Conservation (phyloP, 345 rosid species). For the Carallia brachiata region DNA sequence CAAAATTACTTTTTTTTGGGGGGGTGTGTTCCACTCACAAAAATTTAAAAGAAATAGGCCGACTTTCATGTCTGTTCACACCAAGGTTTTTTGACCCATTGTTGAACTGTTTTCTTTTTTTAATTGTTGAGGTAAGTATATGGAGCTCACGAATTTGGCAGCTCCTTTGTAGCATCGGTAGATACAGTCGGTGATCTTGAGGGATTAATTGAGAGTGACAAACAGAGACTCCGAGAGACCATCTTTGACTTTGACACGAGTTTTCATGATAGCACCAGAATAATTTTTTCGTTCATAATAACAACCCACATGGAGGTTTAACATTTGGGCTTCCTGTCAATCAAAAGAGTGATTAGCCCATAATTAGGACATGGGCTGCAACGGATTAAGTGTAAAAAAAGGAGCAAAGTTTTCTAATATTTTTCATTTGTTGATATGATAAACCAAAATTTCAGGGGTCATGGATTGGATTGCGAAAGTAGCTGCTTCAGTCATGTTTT, state of each 20-base stretch:
- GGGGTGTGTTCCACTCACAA: neutral
- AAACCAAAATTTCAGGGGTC: no score
- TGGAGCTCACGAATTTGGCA: neutral
- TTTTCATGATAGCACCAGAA: no score
- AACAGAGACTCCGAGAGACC: neutral
- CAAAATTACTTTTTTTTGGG: no score
- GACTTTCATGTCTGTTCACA: neutral
- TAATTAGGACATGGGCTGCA: neutral
- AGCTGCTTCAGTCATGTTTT: no score
- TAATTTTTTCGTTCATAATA: no score
- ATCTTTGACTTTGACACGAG: constrained; percentile 7
- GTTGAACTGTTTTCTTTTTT: no score
- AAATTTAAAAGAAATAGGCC: neutral
- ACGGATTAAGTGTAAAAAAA: no score
- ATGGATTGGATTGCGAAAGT: no score
- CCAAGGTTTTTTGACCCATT: neutral
- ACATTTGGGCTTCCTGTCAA: neutral
- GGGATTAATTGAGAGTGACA: neutral
- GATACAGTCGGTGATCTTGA: constrained; percentile 15
- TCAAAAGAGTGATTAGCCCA: neutral
- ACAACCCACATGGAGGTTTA: neutral
- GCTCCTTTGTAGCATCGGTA: no score
- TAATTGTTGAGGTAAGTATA: neutral
- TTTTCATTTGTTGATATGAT: neutral
- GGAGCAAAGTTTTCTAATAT: neutral